These are phyloP conservation scores for Allium sativum DNA, from an alignment of 106 monocot genomes.

Conservation along the genomic window DNA sequence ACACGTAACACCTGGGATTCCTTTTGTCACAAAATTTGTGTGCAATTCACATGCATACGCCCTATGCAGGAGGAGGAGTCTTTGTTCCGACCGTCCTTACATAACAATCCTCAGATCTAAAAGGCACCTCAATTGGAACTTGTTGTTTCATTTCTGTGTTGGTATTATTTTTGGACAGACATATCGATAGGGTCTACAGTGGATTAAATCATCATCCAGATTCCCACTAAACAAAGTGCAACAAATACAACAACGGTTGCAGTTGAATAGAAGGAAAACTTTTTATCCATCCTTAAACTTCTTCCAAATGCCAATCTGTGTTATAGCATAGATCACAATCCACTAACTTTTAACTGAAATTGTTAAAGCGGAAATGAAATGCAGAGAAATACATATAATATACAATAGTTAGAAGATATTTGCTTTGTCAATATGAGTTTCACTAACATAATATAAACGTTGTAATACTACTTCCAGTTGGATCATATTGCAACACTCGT, in stretches of 20 bases:
- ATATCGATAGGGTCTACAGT: constrained; percentile 34
- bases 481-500: too few species aligned
- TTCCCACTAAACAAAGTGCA: constrained; percentile 50
- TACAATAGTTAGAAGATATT: too few species aligned
- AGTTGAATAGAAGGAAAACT: constrained; percentile 42
- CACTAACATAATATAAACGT: too few species aligned
- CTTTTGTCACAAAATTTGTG: too few species aligned
- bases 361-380: background rate
- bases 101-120: constrained; percentile 19
- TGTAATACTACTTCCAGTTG: too few species aligned
- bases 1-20: too few species aligned
- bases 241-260: constrained; percentile 48
- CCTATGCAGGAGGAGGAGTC: too few species aligned
- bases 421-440: too few species aligned
- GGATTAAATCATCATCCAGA: constrained; percentile 66
- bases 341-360: background rate
- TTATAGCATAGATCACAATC: background rate
- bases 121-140: constrained; percentile 13
- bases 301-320: constrained; percentile 46
- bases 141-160: constrained; percentile 14
- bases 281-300: constrained; percentile 21
- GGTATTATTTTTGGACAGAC: constrained; percentile 9
- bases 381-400: too few species aligned
- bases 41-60: too few species aligned
- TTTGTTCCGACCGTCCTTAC: too few species aligned